Conservation (phyloP, 768 basidiomycete species). For the Suillus fuscotomentosus region DNA sequence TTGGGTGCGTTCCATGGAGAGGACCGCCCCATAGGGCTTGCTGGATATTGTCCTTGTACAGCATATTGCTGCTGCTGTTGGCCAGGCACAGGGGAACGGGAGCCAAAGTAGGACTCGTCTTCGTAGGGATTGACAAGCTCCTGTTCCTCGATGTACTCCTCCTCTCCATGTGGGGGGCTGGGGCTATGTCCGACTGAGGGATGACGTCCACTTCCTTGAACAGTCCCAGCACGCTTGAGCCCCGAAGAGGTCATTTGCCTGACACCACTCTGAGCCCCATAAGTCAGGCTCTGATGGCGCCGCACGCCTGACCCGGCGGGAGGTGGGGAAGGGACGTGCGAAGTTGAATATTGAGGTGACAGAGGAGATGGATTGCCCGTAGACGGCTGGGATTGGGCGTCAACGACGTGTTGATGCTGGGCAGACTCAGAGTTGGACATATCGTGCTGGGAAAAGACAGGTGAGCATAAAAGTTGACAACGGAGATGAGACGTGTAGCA, state of each 20-base stretch:
- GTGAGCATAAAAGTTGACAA: constrained; percentile 18
- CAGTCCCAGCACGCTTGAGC: constrained; percentile 75
- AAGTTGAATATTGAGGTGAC: constrained; percentile 56
- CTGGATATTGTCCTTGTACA: constrained; percentile 39
- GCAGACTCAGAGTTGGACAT: constrained; percentile 20
- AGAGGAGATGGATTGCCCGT: constrained; percentile 48
- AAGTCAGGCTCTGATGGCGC: constrained; percentile 77
- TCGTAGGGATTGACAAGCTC: constrained; percentile 40
- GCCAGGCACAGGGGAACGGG: constrained; percentile 37
- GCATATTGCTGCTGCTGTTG: constrained; percentile 37
- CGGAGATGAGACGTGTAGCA: constrained; percentile 13
- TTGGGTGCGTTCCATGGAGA: constrained; percentile 64
- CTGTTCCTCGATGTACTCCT: constrained; percentile 51
- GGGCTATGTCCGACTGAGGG: constrained; percentile 34
- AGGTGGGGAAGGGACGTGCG: constrained; percentile 65
- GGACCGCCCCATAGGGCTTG: constrained; percentile 58
- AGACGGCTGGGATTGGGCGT: constrained; percentile 44
- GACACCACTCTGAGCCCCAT: constrained; percentile 52
- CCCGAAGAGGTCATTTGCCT: constrained; percentile 50
- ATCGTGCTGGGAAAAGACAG: constrained; percentile 19
- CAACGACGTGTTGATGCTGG: constrained; percentile 50
- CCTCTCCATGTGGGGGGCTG: constrained; percentile 53
- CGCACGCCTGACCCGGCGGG: constrained; percentile 71
- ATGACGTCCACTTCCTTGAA: constrained; percentile 46
- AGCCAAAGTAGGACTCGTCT: constrained; percentile 58